These are phyloP conservation scores for Trichoderma hamatum DNA, from an alignment of 2,329 filamentous ascomycete species.

Conservation along the genomic window DNA sequence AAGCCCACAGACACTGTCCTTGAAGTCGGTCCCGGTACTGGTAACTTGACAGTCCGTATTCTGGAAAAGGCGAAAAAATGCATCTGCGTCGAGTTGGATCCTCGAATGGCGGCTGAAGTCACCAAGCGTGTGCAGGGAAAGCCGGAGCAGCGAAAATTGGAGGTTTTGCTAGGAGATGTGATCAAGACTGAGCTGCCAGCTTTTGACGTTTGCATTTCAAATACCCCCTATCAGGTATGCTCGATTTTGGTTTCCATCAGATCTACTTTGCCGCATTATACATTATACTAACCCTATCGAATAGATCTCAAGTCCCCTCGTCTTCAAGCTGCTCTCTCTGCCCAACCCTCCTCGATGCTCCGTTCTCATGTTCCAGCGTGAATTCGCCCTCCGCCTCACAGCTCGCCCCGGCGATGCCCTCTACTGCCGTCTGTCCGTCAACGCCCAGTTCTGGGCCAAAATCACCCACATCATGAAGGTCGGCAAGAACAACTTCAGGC, in stretches of 20 bases:
- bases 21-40: conserved; percentile 88
- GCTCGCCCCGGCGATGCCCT: conserved; percentile 86
- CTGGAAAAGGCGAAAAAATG: conserved; percentile 81
- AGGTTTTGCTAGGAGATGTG: conserved; percentile 82
- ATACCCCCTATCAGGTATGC: conserved; percentile 64
- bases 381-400: conserved; percentile 88
- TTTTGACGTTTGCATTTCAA: conserved; percentile 81
- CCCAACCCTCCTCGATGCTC: conserved; percentile 79
- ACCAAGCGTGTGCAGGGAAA: conserved; percentile 92
- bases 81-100: conserved; percentile 90
- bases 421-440: conserved; percentile 88
- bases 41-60: conserved; percentile 87
- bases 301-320: conserved; percentile 85
- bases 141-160: conserved; percentile 79
- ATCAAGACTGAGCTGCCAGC: conserved; percentile 80
- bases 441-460: conserved; percentile 83
- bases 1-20: conserved; percentile 91
- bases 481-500: conserved; percentile 94
- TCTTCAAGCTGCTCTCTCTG: conserved; percentile 85
- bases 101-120: conserved; percentile 93
- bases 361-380: conserved; percentile 95
- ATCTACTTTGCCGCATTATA: too few species aligned
- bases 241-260: neutral
- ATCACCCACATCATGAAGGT: conserved; percentile 84
- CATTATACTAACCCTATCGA: neutral